phyloP scores from a whole-genome alignment of 2,329 filamentous ascomycete genomes.

The Helicocarpus griseus region DNA sequence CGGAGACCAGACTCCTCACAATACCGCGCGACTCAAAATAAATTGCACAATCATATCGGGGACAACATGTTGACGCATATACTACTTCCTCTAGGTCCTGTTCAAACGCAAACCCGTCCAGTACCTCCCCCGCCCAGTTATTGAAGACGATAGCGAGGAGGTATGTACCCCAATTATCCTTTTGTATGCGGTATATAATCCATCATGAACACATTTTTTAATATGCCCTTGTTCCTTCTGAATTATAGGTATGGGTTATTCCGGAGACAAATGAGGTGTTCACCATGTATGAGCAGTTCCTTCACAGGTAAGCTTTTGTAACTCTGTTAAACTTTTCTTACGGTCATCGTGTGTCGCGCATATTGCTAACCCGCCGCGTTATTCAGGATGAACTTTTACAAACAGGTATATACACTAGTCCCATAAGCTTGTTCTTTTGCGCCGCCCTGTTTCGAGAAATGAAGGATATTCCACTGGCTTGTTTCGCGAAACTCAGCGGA shows the following conservation, averaged over 20 bases:
- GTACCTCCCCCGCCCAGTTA: slow-evolving; percentile 59
- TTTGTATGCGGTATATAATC: neutral
- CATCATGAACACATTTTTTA: no score
- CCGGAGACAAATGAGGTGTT: slow-evolving; percentile 86
- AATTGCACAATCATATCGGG: neutral
- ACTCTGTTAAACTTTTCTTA: neutral
- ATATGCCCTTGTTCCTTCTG: slow-evolving; percentile 11
- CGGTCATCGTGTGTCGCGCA: neutral
- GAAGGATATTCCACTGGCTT: no score
- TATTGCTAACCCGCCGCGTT: slow-evolving; percentile 19
- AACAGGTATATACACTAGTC: slow-evolving; percentile 50
- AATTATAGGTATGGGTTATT: slow-evolving; percentile 75
- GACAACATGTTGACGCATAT: slow-evolving; percentile 14
- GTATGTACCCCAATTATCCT: slow-evolving; percentile 41
- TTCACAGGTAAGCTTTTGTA: slow-evolving; percentile 56
- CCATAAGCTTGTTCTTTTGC: neutral
- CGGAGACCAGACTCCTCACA: neutral
- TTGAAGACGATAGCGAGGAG: slow-evolving; percentile 75
- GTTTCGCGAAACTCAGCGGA: neutral
- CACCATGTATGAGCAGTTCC: slow-evolving; percentile 75
- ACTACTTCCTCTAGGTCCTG: slow-evolving; percentile 57
- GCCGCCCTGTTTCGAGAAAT: neutral
- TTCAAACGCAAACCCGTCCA: slow-evolving; percentile 94
- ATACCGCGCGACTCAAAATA: neutral
- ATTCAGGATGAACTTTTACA: slow-evolving; percentile 80